Evolutionary conservation across 2,329 filamentous ascomycete genomes (phyloP), one percentile per base, ranked within the genome.

Genomic region (Trichoderma koningiopsis): DNA sequence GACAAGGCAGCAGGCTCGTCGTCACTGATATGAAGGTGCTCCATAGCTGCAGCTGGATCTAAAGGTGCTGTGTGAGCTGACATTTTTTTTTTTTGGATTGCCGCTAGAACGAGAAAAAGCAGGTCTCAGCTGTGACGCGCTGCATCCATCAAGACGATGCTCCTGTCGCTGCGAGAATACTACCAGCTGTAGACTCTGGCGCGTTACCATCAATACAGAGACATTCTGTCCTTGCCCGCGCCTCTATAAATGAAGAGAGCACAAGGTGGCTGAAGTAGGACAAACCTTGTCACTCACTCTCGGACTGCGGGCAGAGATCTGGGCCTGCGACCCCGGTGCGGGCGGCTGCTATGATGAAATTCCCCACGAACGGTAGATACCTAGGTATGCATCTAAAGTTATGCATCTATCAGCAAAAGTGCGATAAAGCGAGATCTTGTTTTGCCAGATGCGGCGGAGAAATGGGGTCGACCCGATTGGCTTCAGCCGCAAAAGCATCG

Each of bases 1-100:
- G 79, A 79, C 77, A 80, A 79, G 72, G 66, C 75, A 72, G 71
- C 40, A 29, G 40, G 47, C 29, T 27, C 33, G 47, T 47, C 43
- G n/a, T 52, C n/a, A 27, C 37, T 22, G 40, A 43, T 43, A 13
- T 10, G n/a, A 16, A 24, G 43, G 43, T 65, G 59, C 66, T 61
- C 65, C 69, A 70, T 70, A 31, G 37, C 49, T n/a, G 57, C 40
- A 58, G 49, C 11, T 24, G 16, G 37, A 68, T 67, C 47, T 35
- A 35, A 27, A 56, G 62, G 35, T 43, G 16, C 35, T 33, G 49
- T 57, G 62, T 57, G 62, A 57, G 53, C 57, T 57, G 62, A 66
- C 33, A 40, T 47, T 40, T 57, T 63, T 43, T 14, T 24, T 40
- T 57, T 63, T 43, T 14, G 16, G 55, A 19, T 19, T 37, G 8